These are phyloP conservation scores for Kurtzmaniella natalensis DNA, from an alignment of 1,139 yeast genomes.

Conservation along the genomic window DNA sequence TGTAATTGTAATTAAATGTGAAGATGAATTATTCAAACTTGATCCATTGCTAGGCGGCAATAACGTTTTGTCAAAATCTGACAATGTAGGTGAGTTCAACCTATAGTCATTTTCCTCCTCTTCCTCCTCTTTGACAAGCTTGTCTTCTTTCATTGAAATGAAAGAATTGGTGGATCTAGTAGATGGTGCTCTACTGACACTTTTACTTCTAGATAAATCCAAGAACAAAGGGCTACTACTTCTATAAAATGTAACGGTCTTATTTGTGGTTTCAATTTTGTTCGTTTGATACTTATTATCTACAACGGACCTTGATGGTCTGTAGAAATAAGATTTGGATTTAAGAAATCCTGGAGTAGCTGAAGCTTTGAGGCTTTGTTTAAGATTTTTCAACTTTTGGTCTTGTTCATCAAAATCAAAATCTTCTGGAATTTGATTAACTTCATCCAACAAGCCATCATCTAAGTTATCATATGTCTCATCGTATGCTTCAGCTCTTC, in stretches of 20 bases:
- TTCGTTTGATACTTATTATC: slow-evolving; percentile 28
- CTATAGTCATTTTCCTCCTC: slow-evolving; percentile 19
- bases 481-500: not conserved
- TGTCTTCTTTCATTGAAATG: slow-evolving; percentile 13
- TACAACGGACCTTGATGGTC: slow-evolving; percentile 26
- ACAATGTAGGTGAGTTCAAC: no score
- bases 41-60: not conserved
- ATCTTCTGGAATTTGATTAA: slow-evolving; percentile 57
- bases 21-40: not conserved
- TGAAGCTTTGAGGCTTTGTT: no score
- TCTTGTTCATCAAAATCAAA: slow-evolving; percentile 45
- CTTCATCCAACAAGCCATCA: slow-evolving; percentile 46
- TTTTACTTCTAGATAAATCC: slow-evolving; percentile 14
- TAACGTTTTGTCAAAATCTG: no score
- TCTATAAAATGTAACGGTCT: slow-evolving; percentile 54
- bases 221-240: slow-evolving; percentile 11
- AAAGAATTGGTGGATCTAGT: slow-evolving; percentile 24
- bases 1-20: slow-evolving; percentile 2
- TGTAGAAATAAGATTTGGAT: slow-evolving; percentile 37
- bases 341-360: slow-evolving; percentile 14
- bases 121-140: slow-evolving; percentile 17
- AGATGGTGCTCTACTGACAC: slow-evolving; percentile 27
- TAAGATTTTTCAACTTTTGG: slow-evolving; percentile 11
- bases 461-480: slow-evolving; percentile 19
- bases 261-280: slow-evolving; percentile 46